Base-by-base conservation (phyloP, 305 asterid genomes). In the Solanum hybrid region DNA sequence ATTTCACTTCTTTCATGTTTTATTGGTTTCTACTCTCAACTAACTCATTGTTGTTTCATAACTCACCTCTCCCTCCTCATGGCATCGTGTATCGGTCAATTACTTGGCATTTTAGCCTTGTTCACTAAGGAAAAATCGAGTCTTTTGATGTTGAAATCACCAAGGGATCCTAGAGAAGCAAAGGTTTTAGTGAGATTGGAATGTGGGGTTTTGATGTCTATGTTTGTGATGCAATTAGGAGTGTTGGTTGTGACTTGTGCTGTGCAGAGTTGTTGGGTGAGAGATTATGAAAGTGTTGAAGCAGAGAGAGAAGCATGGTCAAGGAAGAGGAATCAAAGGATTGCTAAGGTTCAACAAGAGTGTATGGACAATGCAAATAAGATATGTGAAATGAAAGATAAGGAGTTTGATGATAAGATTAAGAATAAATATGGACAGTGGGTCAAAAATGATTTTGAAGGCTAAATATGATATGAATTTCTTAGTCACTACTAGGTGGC, bases 131-230 rank as follows among this genome's bases (percentile, higher is more conserved):
- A 97, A 89, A 93, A 91, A 27, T 89, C 94, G 61, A 96, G 96
- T 90, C 93, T 97, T 20, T 87, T 90, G 11, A 91, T 92, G 94
- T 82, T 97, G 2, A 91, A 76, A 68, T 94, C 99, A 2, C 89
- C 90, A 1, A 92, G 96, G 91, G 98, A 95, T 31, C 95, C 96
- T 2, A 88, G 93, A 57, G 99, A 97, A 45, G 94, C 98, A 6
- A 95, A 94, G 93, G 83, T 96, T 34, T 37, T 97, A 91, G 95
- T 93, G 85, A 94, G 99, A 86, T 9, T 95, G 93, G 99, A 97
- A 93, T 97, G 99, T 89, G 98, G 97, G 93, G 90, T 92, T 41
- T 72, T 96, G 92, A 92, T 96, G 97, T 96, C 95, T 1, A 96
- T 97, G 98, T 91, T 97, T 84, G 94, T 94, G 88, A 87, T 94